Conservation (phyloP, 371 early-diverging fungal species). For the Mucor saturninus region DNA sequence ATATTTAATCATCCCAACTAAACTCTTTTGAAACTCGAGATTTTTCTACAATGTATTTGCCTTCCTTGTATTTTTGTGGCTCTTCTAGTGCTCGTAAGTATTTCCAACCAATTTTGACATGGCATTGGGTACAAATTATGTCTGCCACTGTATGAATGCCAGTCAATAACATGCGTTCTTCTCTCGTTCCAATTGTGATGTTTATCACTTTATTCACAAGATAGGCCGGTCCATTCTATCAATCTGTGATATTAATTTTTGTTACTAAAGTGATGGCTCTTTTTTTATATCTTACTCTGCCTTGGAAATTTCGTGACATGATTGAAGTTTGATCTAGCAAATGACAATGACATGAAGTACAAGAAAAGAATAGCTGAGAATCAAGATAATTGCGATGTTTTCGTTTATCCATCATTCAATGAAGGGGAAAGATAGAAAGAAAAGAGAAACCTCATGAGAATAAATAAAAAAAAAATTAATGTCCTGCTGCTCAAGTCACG, state of each 20-base stretch:
- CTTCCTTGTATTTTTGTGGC: conserved; percentile 79
- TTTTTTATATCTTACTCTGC: conserved; percentile 19
- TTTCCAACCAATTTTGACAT: conserved; percentile 72
- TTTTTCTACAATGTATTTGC: conserved; percentile 72
- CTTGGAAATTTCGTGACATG: conserved; percentile 29
- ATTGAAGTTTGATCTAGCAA: conserved; percentile 21
- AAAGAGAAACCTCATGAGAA: conserved; percentile 6
- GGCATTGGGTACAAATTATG: conserved; percentile 70
- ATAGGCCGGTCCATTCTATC: conserved; percentile 71
- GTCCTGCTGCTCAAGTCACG: background rate
- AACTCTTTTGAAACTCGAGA: conserved; percentile 52
- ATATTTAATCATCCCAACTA: conserved; percentile 30
- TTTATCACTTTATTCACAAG: conserved; percentile 72
- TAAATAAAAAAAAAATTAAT: background rate
- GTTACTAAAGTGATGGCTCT: background rate
- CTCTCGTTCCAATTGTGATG: conserved; percentile 62
- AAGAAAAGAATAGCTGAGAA: conserved; percentile 14
- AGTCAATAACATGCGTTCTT: conserved; percentile 76
- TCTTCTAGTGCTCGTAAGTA: conserved; percentile 61
- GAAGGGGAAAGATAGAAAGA: conserved; percentile 1
- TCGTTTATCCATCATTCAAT: conserved; percentile 4
- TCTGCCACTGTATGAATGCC: conserved; percentile 84
- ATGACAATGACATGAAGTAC: conserved; percentile 26
- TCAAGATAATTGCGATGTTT: conserved; percentile 19
- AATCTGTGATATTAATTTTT: background rate